phyloP scores from a whole-genome alignment of 768 basidiomycete species.

The Amanita exitialis region DNA sequence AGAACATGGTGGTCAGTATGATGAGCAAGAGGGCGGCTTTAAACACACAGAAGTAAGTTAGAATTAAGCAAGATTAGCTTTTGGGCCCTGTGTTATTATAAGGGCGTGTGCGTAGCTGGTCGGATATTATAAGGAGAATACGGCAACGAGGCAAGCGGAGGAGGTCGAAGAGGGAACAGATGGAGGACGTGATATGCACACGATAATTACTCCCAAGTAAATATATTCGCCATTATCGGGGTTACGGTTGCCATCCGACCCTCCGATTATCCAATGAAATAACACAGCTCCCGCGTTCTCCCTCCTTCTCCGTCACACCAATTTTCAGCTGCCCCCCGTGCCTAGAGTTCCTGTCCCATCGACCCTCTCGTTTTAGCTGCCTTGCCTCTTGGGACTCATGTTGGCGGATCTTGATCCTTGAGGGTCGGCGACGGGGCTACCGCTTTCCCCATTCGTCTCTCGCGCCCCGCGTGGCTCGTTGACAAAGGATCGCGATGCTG shows the following conservation, averaged over 20 bases:
- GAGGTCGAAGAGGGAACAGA: neutral
- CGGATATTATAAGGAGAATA: slow-evolving; percentile 7
- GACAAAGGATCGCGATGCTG: neutral
- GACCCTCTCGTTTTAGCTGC: neutral
- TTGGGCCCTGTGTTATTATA: slow-evolving; percentile 3
- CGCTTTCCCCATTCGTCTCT: neutral
- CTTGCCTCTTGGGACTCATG: neutral
- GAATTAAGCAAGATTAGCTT: slow-evolving; percentile 6
- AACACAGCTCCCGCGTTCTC: neutral
- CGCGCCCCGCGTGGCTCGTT: neutral
- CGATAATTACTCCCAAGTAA: neutral
- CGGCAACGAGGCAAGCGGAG: neutral
- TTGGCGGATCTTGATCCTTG: neutral
- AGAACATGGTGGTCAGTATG: slow-evolving; percentile 2
- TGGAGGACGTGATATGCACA: neutral
- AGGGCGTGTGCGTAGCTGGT: neutral
- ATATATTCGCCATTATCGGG: slow-evolving; percentile 3
- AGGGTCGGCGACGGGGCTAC: neutral
- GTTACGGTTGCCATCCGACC: slow-evolving; percentile 7
- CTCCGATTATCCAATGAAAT: slow-evolving; percentile 3
- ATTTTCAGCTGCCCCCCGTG: neutral
- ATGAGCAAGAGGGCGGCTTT: neutral
- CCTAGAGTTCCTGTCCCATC: neutral
- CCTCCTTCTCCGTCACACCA: neutral
- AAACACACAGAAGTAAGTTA: slow-evolving; percentile 2